phyloP scores from a whole-genome alignment of 257 asterid species.

The Fraxinus cuspidata region DNA sequence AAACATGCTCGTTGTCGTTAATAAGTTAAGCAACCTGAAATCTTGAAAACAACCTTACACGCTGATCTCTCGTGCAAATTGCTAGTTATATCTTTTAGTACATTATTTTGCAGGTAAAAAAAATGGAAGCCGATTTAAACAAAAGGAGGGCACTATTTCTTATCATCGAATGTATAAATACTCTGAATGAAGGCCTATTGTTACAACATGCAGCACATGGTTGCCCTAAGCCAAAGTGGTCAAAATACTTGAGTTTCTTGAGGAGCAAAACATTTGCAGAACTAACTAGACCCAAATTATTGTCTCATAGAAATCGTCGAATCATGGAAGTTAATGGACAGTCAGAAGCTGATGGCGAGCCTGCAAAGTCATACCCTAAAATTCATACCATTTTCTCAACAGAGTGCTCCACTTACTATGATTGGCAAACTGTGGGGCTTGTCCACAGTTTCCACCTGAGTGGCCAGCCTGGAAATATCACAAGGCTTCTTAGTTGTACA shows the following conservation, averaged over 20 bases:
- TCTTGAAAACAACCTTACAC: neutral
- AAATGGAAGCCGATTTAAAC: conserved; percentile 59
- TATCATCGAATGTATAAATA: conserved; percentile 71
- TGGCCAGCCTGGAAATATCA: conserved; percentile 92
- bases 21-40: neutral
- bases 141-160: conserved; percentile 75
- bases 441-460: conserved; percentile 78
- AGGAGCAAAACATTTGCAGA: conserved; percentile 84
- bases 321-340: conserved; percentile 54
- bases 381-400: conserved; percentile 93
- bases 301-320: conserved; percentile 59
- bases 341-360: conserved; percentile 51
- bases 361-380: conserved; percentile 63
- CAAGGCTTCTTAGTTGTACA: conserved; percentile 87
- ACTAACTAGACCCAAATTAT: conserved; percentile 60
- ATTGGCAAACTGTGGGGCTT: conserved; percentile 51
- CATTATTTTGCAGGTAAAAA: conserved; percentile 53
- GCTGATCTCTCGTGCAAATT: neutral
- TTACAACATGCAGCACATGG: conserved; percentile 71
- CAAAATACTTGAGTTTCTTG: conserved; percentile 86
- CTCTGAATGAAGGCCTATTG: conserved; percentile 79
- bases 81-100: conserved; percentile 1
- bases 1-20: neutral
- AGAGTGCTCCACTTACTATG: conserved; percentile 86
- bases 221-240: conserved; percentile 89